These are phyloP conservation scores for Lonicera japonica DNA, from an alignment of 129 eudicot species.

Conservation along the genomic window DNA sequence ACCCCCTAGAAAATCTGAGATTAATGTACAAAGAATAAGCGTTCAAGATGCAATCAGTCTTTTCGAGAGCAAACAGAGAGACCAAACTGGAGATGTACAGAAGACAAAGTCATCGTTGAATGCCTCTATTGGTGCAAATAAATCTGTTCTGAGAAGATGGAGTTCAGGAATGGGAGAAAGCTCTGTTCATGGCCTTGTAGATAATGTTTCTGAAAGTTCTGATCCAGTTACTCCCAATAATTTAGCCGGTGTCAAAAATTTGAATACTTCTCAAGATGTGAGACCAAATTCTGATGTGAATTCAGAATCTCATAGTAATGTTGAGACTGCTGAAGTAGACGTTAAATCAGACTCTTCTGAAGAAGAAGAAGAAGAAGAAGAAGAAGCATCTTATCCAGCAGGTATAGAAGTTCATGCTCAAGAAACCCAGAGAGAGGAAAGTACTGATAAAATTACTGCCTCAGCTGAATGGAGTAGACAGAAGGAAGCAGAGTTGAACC, in stretches of 20 bases:
- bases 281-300: constrained; percentile 13
- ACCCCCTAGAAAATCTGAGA: constrained; percentile 40
- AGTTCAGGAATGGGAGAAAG: constrained; percentile 59
- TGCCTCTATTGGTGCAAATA: constrained; percentile 41
- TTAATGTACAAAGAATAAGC: constrained; percentile 58
- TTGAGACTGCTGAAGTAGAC: constrained; percentile 29
- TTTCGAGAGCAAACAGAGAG: constrained; percentile 85
- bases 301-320: constrained; percentile 22
- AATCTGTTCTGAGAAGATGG: constrained; percentile 84
- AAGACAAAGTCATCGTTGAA: constrained; percentile 34
- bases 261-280: constrained; percentile 18
- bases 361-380: constrained; percentile 32
- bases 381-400: constrained; percentile 18
- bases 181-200: constrained; percentile 25
- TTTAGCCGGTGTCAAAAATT: constrained; percentile 18
- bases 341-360: constrained; percentile 21
- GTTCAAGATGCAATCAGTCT: constrained; percentile 93
- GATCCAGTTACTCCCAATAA: constrained; percentile 23
- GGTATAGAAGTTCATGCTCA: constrained; percentile 22
- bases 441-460: constrained; percentile 45
- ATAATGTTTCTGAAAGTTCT: constrained; percentile 24
- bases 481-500: constrained; percentile 74
- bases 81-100: constrained; percentile 43
- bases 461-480: constrained; percentile 68
- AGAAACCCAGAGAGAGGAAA: constrained; percentile 35